These are phyloP conservation scores for Claviceps digitariae DNA, from an alignment of 2,329 filamentous ascomycete genomes.

Conservation along the genomic window DNA sequence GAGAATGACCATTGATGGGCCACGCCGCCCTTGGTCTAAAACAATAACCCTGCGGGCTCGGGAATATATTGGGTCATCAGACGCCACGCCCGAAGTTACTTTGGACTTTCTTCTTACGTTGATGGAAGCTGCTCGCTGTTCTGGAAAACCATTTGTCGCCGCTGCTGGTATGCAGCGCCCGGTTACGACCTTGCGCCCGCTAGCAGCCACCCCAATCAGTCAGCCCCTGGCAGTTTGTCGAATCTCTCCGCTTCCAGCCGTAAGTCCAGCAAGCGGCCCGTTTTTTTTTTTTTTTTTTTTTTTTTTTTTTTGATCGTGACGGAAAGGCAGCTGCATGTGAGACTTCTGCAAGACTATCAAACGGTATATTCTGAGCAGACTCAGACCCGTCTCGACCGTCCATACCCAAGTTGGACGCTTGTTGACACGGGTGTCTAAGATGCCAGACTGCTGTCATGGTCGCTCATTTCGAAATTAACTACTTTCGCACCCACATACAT, in stretches of 20 bases:
- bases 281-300: too few species aligned
- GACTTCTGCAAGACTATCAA: background rate
- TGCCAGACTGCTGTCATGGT: background rate
- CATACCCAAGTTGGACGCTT: background rate
- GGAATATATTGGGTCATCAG: background rate
- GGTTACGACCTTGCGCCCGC: background rate
- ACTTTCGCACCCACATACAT: background rate
- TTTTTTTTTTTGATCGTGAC: too few species aligned
- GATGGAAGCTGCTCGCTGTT: conserved; percentile 4
- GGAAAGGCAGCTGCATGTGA: background rate
- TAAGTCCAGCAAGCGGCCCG: too few species aligned
- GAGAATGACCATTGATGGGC: too few species aligned
- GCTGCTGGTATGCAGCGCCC: background rate
- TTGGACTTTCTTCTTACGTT: background rate
- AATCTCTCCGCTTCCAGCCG: background rate
- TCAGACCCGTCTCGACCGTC: background rate
- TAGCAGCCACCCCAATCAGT: background rate
- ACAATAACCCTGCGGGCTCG: too few species aligned
- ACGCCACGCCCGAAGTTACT: background rate
- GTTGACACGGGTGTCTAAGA: background rate
- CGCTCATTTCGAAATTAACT: background rate
- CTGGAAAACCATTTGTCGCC: conserved; percentile 4
- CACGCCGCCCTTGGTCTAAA: too few species aligned
- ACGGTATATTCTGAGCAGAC: background rate
- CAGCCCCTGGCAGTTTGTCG: background rate